Evolutionary conservation across 2,329 filamentous ascomycete species (phyloP).

Genomic region (Xylariaceae sp.): DNA sequence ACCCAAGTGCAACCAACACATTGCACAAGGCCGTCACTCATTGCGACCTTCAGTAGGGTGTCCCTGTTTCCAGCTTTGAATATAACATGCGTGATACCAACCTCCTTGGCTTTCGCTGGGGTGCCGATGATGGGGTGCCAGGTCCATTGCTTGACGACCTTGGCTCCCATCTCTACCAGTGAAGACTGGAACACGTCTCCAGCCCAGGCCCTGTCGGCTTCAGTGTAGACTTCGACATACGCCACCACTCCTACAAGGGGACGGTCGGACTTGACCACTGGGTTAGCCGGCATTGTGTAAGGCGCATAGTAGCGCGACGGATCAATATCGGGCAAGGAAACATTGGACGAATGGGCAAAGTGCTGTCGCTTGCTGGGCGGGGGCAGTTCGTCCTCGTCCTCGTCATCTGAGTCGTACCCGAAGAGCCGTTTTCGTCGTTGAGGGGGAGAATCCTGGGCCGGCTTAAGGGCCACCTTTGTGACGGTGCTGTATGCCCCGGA

Average conservation of each 20-base stretch:
- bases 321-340: too few relatives aligned
- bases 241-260: slow-evolving; percentile 52
- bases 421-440: too few relatives aligned
- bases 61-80: slow-evolving; percentile 82
- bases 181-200: slow-evolving; percentile 78
- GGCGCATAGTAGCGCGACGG: too few relatives aligned
- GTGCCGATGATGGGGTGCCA: slow-evolving; percentile 55
- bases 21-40: slow-evolving; percentile 69
- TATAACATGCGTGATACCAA: slow-evolving; percentile 82
- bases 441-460: slow-evolving; percentile 56
- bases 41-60: slow-evolving; percentile 75
- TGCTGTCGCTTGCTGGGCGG: too few relatives aligned
- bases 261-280: too few relatives aligned
- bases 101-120: slow-evolving; percentile 43
- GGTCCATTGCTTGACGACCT: slow-evolving; percentile 70
- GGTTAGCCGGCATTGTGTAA: too few relatives aligned
- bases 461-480: slow-evolving; percentile 72
- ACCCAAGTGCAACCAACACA: slow-evolving; percentile 89
- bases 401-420: too few relatives aligned
- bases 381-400: too few relatives aligned
- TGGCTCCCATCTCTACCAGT: slow-evolving; percentile 75
- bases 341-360: too few relatives aligned
- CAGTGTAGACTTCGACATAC: slow-evolving; percentile 80
- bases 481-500: slow-evolving; percentile 65
- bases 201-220: slow-evolving; percentile 57